Evolutionary conservation across 2,329 filamentous ascomycete species (phyloP).

Genomic region (Cercospora sp.): DNA sequence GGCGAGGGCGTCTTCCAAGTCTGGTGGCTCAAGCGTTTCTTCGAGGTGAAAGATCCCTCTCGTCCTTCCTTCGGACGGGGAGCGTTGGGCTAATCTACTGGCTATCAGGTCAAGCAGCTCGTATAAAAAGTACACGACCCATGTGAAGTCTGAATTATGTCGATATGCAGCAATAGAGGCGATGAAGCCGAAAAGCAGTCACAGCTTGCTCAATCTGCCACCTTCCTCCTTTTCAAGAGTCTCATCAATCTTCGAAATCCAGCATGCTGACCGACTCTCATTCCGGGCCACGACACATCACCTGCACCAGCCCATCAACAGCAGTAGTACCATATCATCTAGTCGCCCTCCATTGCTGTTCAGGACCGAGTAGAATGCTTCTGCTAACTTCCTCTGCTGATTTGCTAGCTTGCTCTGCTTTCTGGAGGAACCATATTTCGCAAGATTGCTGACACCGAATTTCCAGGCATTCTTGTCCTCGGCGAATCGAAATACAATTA

Average conservation of each 20-base stretch:
- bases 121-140: constrained; percentile 31
- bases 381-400: too few species aligned
- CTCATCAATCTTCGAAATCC: neutral
- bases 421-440: too few species aligned
- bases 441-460: too few species aligned
- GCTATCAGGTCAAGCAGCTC: constrained; percentile 43
- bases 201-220: neutral
- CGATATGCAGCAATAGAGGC: constrained; percentile 19
- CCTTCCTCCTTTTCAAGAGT: neutral
- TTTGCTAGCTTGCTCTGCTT: too few species aligned
- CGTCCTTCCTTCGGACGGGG: constrained; percentile 35
- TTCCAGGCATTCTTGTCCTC: too few species aligned
- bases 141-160: constrained; percentile 13
- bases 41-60: constrained; percentile 38
- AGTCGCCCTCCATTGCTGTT: too few species aligned
- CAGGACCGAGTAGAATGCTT: too few species aligned
- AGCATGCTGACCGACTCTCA: neutral
- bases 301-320: too few species aligned
- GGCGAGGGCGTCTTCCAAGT: constrained; percentile 97
- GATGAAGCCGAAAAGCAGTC: constrained; percentile 8
- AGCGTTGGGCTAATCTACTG: constrained; percentile 34
- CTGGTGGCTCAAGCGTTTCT: constrained; percentile 97
- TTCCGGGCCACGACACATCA: too few species aligned
- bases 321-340: too few species aligned
- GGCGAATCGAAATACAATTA: too few species aligned